Base-by-base conservation (phyloP, 2,329 filamentous ascomycete genomes). In the Ceratocystis ficicola region DNA sequence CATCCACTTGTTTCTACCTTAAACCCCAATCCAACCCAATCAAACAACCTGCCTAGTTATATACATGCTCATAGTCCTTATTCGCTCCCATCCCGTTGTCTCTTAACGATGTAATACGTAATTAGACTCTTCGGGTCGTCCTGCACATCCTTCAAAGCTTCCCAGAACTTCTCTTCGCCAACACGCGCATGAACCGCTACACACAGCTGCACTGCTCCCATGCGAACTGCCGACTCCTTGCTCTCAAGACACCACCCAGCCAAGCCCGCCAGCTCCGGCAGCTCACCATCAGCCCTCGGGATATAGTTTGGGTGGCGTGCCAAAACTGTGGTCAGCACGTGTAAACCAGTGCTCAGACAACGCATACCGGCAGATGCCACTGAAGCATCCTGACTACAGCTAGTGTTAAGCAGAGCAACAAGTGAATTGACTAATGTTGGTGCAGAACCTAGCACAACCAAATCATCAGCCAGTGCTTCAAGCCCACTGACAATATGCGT, bases 121-220 rank as follows among this genome's bases (percentile, higher is more conserved):
- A 92, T 85, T 68, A 92, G 74, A 70, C 86, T 90, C 77, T 90
- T 83, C 25, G 87, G 84, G 69, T 89, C 87, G 69, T 90, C 87
- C 71, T 83, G 82, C 41, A 88, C 79, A 8, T 77, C 80, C 66
- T 79, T 82, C 71, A 91, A 78, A 28, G 81, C 80, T 44, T 80
- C 81, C 88, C 88, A 93, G 72, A 92, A 92, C 36, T 71, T 72
- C 8, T 71, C 74, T 65, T 86, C 83, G 12, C 84, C 84, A 7
- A 87, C 78, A 10, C 81, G 75, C 60, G 80, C 78, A 72, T 91
- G 87, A 68, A 91, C 75, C 67, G 86, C 84, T 30, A 90, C 85
- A 70, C 88, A 90, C n/a, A 91, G 79, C 72, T 89, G 85, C 59
- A 91, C 86, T n/a, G 88, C 86, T 68, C 89, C 88, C 80, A 90